Evolutionary conservation across 208 protist species (phyloP), one percentile per base, ranked within the genome.

Genomic region (Porcisia deanei): DNA sequence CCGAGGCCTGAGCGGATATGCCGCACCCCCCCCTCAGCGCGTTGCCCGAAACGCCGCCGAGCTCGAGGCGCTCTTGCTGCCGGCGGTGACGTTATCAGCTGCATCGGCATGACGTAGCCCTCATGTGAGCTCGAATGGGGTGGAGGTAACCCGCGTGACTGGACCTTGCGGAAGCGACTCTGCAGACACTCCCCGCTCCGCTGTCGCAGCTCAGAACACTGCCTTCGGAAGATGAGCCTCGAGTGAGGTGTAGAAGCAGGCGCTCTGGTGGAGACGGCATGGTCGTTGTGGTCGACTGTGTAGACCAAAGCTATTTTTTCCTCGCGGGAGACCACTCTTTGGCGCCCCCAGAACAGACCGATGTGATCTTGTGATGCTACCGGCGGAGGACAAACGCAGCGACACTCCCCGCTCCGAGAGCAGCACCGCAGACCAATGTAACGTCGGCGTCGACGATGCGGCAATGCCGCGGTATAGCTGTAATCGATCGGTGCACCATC

Each of bases 1-100:
- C 82, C 82, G 25, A 96, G 86, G 47, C 55, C 77, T 3, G 71
- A 57, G 81, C 92, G 92, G 75, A 94, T 95, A 60, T 45, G 70
- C 72, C 89, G 73, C 37, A 87, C 74, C 70, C 94, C 30, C 30
- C 88, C 34, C 55, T 70, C 39, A 92, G 61, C 49, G 59, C 30
- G 20, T 84, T 68, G 22, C 86, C 89, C 3, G 60, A 64, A 22
- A 68, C 34, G 25, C 68, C 60, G 60, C 55, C 49, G 16, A 82
- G 73, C 39, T 78, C 78, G 12, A 95, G 77, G 3, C 87, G 79
- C 75, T 92, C 90, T 34, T 0, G 47, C 10, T 52, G 8, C 47
- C 25, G 54, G 20, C 10, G 54, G 43, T 41, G 61, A 43, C 20
- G 12, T 14, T 30, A 49, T 49, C 61, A 49, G 39, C 61, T n/a